Base-by-base conservation (phyloP, 306 rosid species). In the Quercus bicolor region DNA sequence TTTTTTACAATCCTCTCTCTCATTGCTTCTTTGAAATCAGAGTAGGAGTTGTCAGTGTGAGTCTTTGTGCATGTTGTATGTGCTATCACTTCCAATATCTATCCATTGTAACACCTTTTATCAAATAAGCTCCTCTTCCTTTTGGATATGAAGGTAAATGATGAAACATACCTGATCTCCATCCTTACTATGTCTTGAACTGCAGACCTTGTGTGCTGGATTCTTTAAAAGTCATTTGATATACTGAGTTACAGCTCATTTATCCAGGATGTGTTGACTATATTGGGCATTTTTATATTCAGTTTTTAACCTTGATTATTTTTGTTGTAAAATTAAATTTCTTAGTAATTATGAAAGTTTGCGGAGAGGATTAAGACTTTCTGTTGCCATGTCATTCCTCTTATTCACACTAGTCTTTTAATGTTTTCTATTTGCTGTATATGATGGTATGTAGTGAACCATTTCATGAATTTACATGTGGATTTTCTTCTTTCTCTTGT, bases 381-480 rank as follows among this genome's bases (percentile, higher is more conserved):
- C 10, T 65, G 31, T 52, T 75, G 61, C 14, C 53, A 34, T 37
- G 15, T 48, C 53, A 48, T 48, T 48, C 5, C 16, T 48, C 53
- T 48, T 77, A 43, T 54, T 81, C 64, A 16, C 65, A 11, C 56
- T 4, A 37, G 18, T 56, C 53, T 59, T 40, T 65, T 2, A 55
- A 76, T 75, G 70, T 21, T 73, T 45, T 65, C 43, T 28, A 51
- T 77, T 70, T 72, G n/a, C 66, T 61, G 43, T 60, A 10, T 48
- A 62, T 78, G n/a, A 43, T 75, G 73, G 33, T 61, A 74, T 7
- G 6, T 33, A 75, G 13, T 52, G 43, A 37, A 43, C 45, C 45
- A 26, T 19, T 77, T 73, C 62, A 76, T 52, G 29, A 21, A 34
- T 62, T 78, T 82, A 12, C 21, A 56, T 60, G 53, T 71, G 70